These are phyloP conservation scores for Macadamia tetraphylla DNA, from an alignment of 164 flowering plant genomes.

Conservation along the genomic window DNA sequence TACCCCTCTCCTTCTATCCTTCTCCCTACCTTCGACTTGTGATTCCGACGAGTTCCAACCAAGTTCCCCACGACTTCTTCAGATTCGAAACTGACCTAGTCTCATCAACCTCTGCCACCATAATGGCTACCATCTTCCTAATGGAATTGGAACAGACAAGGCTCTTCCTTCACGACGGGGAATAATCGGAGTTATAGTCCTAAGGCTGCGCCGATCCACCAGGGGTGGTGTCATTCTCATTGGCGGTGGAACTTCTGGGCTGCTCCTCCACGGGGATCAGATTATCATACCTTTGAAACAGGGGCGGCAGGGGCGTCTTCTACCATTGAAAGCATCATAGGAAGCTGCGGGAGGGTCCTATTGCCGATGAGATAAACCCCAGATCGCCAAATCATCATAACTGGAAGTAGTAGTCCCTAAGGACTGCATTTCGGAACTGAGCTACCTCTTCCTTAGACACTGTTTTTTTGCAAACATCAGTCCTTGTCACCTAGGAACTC, in stretches of 20 bases:
- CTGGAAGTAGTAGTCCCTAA: slow-evolving; percentile 26
- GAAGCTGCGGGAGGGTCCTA: slow-evolving; percentile 46
- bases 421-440: slow-evolving; percentile 15
- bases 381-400: slow-evolving; percentile 26
- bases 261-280: no score
- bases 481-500: slow-evolving; percentile 15
- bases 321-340: slow-evolving; percentile 71
- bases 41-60: no score
- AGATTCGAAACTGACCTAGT: slow-evolving; percentile 42
- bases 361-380: slow-evolving; percentile 44
- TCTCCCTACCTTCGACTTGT: no score
- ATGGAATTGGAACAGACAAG: slow-evolving; percentile 69
- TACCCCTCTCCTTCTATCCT: no score
- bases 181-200: slow-evolving; percentile 82
- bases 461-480: slow-evolving; percentile 16
- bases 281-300: slow-evolving; percentile 41
- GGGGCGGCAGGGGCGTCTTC: slow-evolving; percentile 54
- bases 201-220: slow-evolving; percentile 86
- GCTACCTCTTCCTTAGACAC: slow-evolving; percentile 18
- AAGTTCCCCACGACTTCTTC: slow-evolving; percentile 29
- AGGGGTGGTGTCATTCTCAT: slow-evolving; percentile 48
- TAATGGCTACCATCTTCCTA: slow-evolving; percentile 56
- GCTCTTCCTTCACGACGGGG: slow-evolving; percentile 61
- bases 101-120: slow-evolving; percentile 23
- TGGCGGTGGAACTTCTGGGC: slow-evolving; percentile 2